Evolutionary conservation across 78 protist genomes (phyloP).

Genomic region (Chrysochromulina tobinii): DNA sequence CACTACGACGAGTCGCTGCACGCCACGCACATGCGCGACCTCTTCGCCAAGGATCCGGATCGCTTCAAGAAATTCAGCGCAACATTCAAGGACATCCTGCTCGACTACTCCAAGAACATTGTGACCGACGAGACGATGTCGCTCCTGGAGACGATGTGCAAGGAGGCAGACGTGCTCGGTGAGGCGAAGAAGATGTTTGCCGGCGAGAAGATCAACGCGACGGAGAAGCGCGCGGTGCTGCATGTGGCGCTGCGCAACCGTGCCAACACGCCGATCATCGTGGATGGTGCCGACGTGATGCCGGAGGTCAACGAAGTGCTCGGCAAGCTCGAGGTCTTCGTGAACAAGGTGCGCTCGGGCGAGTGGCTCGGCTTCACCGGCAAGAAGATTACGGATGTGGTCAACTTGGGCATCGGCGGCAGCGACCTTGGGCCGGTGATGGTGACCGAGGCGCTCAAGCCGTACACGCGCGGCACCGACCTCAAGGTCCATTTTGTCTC

Average conservation of each 20-base stretch:
- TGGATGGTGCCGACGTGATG: slow-evolving; percentile 92
- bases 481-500: slow-evolving; percentile 63
- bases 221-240: slow-evolving; percentile 93
- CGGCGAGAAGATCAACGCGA: slow-evolving; percentile 90
- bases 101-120: slow-evolving; percentile 87
- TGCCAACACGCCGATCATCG: slow-evolving; percentile 59
- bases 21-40: neutral
- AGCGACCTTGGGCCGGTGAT: slow-evolving; percentile 95
- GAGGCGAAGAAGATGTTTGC: slow-evolving; percentile 70
- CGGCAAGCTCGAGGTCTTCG: slow-evolving; percentile 59
- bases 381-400: slow-evolving; percentile 85
- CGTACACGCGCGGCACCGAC: slow-evolving; percentile 61
- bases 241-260: slow-evolving; percentile 62
- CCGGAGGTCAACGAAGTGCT: slow-evolving; percentile 73
- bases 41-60: neutral
- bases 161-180: slow-evolving; percentile 47
- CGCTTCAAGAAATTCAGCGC: neutral
- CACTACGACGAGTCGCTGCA: neutral
- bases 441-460: slow-evolving; percentile 90
- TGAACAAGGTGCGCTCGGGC: slow-evolving; percentile 78
- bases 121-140: slow-evolving; percentile 68
- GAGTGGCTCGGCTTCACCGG: slow-evolving; percentile 87
- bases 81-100: slow-evolving; percentile 38
- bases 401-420: slow-evolving; percentile 96
- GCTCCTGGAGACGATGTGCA: slow-evolving; percentile 39